Evolutionary conservation across 192 early-diverging fungal genomes (phyloP).

Genomic region (Dissophora ornata): DNA sequence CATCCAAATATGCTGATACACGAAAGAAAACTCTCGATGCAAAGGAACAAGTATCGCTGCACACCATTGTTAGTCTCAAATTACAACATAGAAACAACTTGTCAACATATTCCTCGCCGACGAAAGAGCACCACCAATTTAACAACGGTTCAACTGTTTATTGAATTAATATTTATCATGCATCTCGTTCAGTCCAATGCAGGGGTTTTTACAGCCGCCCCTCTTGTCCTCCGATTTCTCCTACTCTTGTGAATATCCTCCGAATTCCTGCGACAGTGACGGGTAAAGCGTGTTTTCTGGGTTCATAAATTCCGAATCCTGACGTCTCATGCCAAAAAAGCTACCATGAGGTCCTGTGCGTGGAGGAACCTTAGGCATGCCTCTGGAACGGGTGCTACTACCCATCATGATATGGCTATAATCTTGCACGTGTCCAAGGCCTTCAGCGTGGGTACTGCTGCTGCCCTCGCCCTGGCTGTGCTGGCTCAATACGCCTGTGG

Average conservation of each 20-base stretch:
- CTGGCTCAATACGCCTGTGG: slow-evolving; percentile 28
- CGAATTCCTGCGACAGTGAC: slow-evolving; percentile 36
- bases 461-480: background rate
- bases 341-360: slow-evolving; percentile 46
- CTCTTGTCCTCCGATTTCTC: background rate
- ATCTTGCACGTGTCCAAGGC: background rate
- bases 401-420: background rate
- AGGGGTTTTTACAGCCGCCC: too few species aligned
- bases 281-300: slow-evolving; percentile 44
- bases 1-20: too few species aligned
- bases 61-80: too few species aligned
- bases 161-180: too few species aligned
- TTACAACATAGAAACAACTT: too few species aligned
- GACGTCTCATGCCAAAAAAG: slow-evolving; percentile 47
- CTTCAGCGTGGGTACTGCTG: background rate
- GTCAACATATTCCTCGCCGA: too few species aligned
- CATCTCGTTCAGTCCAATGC: too few species aligned
- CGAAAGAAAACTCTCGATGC: too few species aligned
- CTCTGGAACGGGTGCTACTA: slow-evolving; percentile 1
- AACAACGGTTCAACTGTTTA: too few species aligned
- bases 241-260: slow-evolving; percentile 13
- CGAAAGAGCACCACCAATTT: too few species aligned
- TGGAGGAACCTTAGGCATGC: slow-evolving; percentile 25
- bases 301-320: slow-evolving; percentile 49
- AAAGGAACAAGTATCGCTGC: too few species aligned